Base-by-base conservation (phyloP, 1,139 yeast genomes). In the Yamadazyma buinensis region DNA sequence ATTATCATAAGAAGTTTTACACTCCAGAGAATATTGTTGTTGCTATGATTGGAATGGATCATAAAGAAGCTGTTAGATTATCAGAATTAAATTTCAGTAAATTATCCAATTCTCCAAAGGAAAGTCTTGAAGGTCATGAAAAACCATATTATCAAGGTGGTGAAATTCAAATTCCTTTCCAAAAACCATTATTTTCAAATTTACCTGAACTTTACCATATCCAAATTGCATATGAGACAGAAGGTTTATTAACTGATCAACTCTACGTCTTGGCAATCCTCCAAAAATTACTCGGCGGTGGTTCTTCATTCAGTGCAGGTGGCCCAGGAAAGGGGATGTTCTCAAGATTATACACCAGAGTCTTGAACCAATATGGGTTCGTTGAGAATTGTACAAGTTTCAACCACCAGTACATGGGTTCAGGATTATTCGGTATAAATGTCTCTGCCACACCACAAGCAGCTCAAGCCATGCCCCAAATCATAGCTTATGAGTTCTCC, bases 251-350 rank as follows among this genome's bases (percentile, higher is more conserved):
- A 35, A 81, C 84, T 52, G 90, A 87, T 14, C 97, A 92, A 49
- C 80, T 90, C 28, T 92, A 92, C 51, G 95, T 95, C 0, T 67
- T 88, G 31, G 97, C 97, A 1, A 82, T 92, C 1, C 72, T 92
- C 37, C 98, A 92, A 54, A 88, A 92, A 41, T 67, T 92, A 21
- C 67, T 92, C n/a, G 98, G 98, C 27, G 97, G 97, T 25, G 98
- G 98, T 34, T 95, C 97, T 7, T 88, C 97, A 1, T 92, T 92
- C 54, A 83, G 95, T 17, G 97, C 99, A 9, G 99, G 99, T 45
- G 99, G 99, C 0, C 99, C 99, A n/a, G 99, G 99, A 36, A 92
- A 92, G 61, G 99, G 99, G 5, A 90, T 92, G 97, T 94, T 88
- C 57, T 86, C 97, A 2, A 73, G 98, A 40, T 75, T 94, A 21